Evolutionary conservation across 768 basidiomycete species (phyloP), one percentile per base, ranked within the genome.

Genomic region (Hemileccinum impolitum): DNA sequence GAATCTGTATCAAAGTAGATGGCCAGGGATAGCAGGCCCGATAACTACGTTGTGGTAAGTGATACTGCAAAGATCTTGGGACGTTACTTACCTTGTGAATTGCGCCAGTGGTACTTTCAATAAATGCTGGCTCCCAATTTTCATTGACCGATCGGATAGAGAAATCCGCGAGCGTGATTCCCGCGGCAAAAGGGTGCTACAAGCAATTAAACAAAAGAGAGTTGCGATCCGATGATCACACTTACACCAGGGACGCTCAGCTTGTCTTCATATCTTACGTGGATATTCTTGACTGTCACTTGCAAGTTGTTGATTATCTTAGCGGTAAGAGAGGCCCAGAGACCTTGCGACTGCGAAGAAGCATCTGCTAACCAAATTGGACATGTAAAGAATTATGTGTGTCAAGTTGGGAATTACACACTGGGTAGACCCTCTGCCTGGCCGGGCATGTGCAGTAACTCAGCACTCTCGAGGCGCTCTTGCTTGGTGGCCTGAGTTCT

Each of bases 241-340:
- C 87, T 60, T 67, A 94, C 94, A 25, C 88, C 91, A 26, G 94
- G 94, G 23, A 94, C 92, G 58, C 92, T 96, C 58, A 93, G 67
- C 43, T 85, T 86, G 71, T 99, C 96, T 69, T 99, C 96, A 60
- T 97, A 99, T 45, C 96, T 86, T 39, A 98, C 70, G 65, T 99
- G 96, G 38, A 99, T 91, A 59, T 96, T 95, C 70, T 87, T 91
- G 51, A 98, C 82, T 12, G 92, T 94, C 21, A 98, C 82, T 72
- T 99, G 96, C 21, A 98, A 68, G 63, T 99, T 99, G 70, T 98
- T 95, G 55, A 98, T 82, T 49, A 98, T 80, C 64, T 95, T 96
- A 39, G 86, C 79, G 37, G 87, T 82, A 40, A 98, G 71, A 15
- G 92, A 91, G 38, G 88, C 78, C 60, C 90, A 72, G 52, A 95